phyloP scores from a whole-genome alignment of 306 rosid species.

The Clitoria ternatea region DNA sequence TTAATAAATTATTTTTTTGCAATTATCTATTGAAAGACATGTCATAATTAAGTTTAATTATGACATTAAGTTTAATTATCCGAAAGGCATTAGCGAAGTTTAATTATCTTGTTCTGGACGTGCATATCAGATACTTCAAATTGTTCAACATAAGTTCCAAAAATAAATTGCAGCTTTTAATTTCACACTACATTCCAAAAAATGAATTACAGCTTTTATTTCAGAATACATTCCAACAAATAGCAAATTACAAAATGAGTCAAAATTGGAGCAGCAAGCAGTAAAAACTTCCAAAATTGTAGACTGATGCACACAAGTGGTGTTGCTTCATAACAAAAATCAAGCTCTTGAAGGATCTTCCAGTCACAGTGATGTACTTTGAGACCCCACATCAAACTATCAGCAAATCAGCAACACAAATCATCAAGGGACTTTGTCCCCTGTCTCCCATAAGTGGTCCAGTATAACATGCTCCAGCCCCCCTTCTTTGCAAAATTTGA shows the following conservation, averaged over 20 bases:
- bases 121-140: no score
- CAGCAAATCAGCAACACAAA: conserved; percentile 22
- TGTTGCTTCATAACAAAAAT: conserved; percentile 20
- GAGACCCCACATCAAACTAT: background rate
- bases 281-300: background rate
- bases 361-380: background rate
- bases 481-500: background rate
- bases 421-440: background rate
- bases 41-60: no score
- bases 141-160: background rate
- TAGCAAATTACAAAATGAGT: background rate
- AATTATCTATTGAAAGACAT: no score
- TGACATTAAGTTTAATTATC: no score
- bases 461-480: background rate
- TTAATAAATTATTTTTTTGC: no score
- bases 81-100: no score
- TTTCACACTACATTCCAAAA: background rate
- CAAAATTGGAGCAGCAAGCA: conserved; percentile 13
- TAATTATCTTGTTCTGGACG: no score
- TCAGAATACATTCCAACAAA: background rate
- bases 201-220: background rate
- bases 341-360: background rate
- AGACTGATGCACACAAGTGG: conserved; percentile 36
- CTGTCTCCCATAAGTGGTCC: background rate
- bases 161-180: background rate